Evolutionary conservation across 2,329 filamentous ascomycete species (phyloP), one percentile per base, ranked within the genome.

Genomic region (Aspergillus novofumigatus): DNA sequence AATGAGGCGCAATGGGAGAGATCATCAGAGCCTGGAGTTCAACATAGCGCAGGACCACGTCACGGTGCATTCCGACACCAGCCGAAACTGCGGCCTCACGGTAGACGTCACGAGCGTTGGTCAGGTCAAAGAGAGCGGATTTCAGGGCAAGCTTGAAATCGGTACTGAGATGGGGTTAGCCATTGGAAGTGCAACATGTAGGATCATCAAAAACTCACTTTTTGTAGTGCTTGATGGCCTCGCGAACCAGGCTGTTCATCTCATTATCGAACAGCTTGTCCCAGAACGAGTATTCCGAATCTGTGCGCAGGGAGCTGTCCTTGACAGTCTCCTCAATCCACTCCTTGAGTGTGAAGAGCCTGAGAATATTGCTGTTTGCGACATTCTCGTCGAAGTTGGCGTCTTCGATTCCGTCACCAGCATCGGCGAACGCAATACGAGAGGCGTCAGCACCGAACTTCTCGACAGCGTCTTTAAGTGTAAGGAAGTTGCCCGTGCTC

Each of bases 341-440:
- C 74, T 96, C 90, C 71, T 91, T 87, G 53, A 95, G 81, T 69
- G 85, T 88, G 69, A 86, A 92, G 53, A 97, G 83, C 68, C 92
- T 87, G 61, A 97, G 81, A 67, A 97, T 95, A 70, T 87, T 92
- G 72, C 88, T 90, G 76, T 97, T 94, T 44, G 94, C 94, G 42
- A 97, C 92, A 55, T 89, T 86, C 78, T 99, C 94, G 69, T 97
- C 94, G 64, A 99, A 96, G 80, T 99, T 99, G 67, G 93, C 92
- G 75, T 99, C 94, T 62, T 91, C 89, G 60, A 97, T 92, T 62
- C 90, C 91, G 69, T 99, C 94, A 67, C 94, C 94, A 11, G 92
- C 92, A 74, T 99, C 94, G 20, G 93, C 93, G 61, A 99, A 86
- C 3, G 92, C 92, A 67, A 97, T 89, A 71, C 93, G 86, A 47